Evolutionary conservation across 1,284 basidiomycete species (phyloP).

Genomic region (Cryptococcus maquisensis): DNA sequence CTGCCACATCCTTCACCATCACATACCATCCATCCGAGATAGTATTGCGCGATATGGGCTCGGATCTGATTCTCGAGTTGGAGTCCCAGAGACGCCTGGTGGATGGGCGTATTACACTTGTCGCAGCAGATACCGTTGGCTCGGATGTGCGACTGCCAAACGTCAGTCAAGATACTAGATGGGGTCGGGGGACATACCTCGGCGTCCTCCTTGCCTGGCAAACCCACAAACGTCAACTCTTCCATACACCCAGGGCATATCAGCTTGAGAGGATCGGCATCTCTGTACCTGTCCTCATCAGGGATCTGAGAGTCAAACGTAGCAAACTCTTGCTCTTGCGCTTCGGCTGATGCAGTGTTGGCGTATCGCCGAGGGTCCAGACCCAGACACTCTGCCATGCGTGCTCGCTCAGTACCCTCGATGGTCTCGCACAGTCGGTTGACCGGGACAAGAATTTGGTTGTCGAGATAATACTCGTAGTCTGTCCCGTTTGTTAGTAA

Average conservation of each 20-base stretch:
- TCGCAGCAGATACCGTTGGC: conserved; percentile 55
- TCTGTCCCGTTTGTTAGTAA: conserved; percentile 54
- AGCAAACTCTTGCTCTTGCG: conserved; percentile 67
- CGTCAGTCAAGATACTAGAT: not conserved
- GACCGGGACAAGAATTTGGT: conserved; percentile 90
- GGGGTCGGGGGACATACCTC: conserved; percentile 27
- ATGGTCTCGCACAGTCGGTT: conserved; percentile 94
- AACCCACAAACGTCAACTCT: conserved; percentile 1
- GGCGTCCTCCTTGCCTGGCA: conserved; percentile 24
- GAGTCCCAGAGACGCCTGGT: conserved; percentile 62
- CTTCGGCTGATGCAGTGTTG: conserved; percentile 49
- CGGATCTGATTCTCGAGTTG: conserved; percentile 87
- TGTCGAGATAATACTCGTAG: conserved; percentile 85
- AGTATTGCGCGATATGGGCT: conserved; percentile 71
- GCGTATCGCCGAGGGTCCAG: conserved; percentile 80
- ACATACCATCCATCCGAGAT: conserved; percentile 84
- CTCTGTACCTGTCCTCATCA: conserved; percentile 79
- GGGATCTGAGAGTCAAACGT: conserved; percentile 86
- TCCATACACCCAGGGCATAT: conserved; percentile 66
- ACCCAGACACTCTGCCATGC: conserved; percentile 89
- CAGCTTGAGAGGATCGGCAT: conserved; percentile 64
- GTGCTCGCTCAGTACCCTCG: conserved; percentile 85
- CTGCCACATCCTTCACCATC: conserved; percentile 78
- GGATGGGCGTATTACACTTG: conserved; percentile 59
- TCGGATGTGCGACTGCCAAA: not conserved